A percentile compares a stretch with the other conserved stretches of the same genome.
These are phyloP conservation scores for Amorphotheca resinae DNA, from an alignment of 495 filamentous ascomycete genomes.

Conservation along the genomic window DNA sequence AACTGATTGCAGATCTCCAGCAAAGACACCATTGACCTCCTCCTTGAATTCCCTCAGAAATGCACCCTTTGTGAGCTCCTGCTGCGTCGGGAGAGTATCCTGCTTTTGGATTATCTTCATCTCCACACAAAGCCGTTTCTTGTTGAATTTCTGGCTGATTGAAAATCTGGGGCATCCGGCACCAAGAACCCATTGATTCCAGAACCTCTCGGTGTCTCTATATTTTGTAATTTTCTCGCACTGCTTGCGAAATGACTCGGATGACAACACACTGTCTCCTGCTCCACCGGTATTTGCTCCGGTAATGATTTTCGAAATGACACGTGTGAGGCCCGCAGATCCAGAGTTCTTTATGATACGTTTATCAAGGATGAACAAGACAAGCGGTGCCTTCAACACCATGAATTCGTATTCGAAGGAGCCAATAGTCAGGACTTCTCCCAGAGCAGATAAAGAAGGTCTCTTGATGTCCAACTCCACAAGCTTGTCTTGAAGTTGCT, in stretches of 20 bases:
- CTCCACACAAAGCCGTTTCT: constrained; percentile 92
- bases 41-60: constrained; percentile 81
- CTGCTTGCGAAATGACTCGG: constrained; percentile 57
- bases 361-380: constrained; percentile 87
- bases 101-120: constrained; percentile 83
- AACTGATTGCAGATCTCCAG: constrained; percentile 54
- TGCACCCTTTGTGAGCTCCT: constrained; percentile 37
- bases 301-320: constrained; percentile 69
- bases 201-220: constrained; percentile 67
- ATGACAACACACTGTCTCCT: constrained; percentile 58
- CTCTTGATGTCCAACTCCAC: constrained; percentile 70
- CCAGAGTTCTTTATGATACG: constrained; percentile 78
- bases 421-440: constrained; percentile 65
- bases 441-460: constrained; percentile 71
- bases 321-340: constrained; percentile 68
- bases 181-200: constrained; percentile 82
- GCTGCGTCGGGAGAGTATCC: constrained; percentile 22
- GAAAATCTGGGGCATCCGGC: constrained; percentile 79
- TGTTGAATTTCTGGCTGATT: constrained; percentile 84
- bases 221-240: constrained; percentile 83
- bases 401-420: constrained; percentile 78
- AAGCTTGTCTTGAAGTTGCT: constrained; percentile 67
- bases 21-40: constrained; percentile 54
- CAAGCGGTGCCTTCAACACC: constrained; percentile 77
- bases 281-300: constrained; percentile 64